phyloP scores from a whole-genome alignment of 257 asterid species.

The Gentiana macrophylla region DNA sequence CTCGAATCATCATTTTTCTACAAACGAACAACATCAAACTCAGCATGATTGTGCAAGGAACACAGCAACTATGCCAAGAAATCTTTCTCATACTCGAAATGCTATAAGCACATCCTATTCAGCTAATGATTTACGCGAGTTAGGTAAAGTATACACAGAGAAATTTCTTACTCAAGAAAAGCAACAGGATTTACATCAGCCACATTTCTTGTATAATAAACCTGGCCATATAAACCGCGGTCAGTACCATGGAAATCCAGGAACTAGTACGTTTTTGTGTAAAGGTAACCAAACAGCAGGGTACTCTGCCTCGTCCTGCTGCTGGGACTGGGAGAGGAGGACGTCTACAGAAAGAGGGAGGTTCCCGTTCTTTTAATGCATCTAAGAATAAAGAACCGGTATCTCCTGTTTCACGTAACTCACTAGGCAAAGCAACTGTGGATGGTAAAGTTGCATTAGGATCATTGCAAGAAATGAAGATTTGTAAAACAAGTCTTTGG shows the following conservation, averaged over 20 bases:
- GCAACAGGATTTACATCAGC: conserved; percentile 43
- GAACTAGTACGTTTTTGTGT: conserved; percentile 19
- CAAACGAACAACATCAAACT: conserved; percentile 33
- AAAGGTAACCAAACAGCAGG: conserved; percentile 24
- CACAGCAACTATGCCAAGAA: conserved; percentile 20
- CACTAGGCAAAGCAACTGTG: conserved; percentile 25
- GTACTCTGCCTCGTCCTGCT: conserved; percentile 23
- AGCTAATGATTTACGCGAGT: conserved; percentile 35
- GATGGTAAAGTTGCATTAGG: conserved; percentile 39
- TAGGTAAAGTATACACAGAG: conserved; percentile 65
- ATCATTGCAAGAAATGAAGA: conserved; percentile 53
- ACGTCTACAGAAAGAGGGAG: conserved; percentile 35
- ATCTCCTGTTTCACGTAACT: conserved; percentile 23
- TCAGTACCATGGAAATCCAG: conserved; percentile 30
- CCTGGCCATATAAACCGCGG: conserved; percentile 22
- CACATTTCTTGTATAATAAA: conserved; percentile 24
- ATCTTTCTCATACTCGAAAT: conserved; percentile 31
- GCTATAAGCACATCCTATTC: conserved; percentile 26
- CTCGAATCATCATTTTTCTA: conserved; percentile 31
- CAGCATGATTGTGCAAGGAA: conserved; percentile 24
- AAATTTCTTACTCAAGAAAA: conserved; percentile 48
- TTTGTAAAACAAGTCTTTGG: conserved; percentile 51
- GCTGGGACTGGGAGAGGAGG: conserved; percentile 28
- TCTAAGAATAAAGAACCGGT: conserved; percentile 31
- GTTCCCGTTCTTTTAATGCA: conserved; percentile 17